A percentile compares a stretch with the other conserved stretches of the same genome.
Conservation (phyloP, 208 protist genomes). For the Trypanosomatidae sp. region DNA sequence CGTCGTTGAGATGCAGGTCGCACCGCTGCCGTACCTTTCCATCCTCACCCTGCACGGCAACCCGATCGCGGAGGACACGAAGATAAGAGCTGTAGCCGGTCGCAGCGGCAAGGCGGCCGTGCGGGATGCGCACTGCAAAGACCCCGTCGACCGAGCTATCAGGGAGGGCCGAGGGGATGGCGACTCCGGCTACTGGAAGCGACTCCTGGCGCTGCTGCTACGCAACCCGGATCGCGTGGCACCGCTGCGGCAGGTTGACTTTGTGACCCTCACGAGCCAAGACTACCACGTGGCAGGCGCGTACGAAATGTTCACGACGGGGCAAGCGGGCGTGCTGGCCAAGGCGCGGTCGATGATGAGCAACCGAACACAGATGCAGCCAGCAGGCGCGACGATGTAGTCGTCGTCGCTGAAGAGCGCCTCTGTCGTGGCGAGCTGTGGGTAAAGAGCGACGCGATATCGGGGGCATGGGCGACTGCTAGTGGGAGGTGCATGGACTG, state of each 20-base stretch:
- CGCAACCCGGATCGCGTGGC: constrained; percentile 46
- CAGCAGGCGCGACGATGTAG: not conserved
- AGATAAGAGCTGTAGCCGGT: not conserved
- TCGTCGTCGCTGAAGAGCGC: not conserved
- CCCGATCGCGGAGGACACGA: constrained; percentile 62
- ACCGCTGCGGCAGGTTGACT: constrained; percentile 69
- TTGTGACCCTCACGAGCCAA: constrained; percentile 76
- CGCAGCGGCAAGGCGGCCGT: not conserved
- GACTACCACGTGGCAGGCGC: constrained; percentile 74
- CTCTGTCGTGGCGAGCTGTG: not conserved
- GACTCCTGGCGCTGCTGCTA: constrained; percentile 51
- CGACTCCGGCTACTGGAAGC: constrained; percentile 62
- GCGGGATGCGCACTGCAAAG: not conserved
- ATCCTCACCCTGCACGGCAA: constrained; percentile 82
- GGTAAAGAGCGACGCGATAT: not conserved
- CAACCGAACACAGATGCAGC: not conserved
- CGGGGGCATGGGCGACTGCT: not conserved
- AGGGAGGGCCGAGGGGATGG: not conserved
- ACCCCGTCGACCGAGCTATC: not conserved
- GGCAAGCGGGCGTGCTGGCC: constrained; percentile 43
- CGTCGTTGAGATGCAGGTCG: constrained; percentile 66
- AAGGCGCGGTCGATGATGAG: constrained; percentile 32
- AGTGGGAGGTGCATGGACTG: not conserved
- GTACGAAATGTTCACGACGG: constrained; percentile 64
- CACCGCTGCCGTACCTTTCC: constrained; percentile 55